phyloP scores from a whole-genome alignment of 345 rosid species.

The Gynandropsis gynandra region DNA sequence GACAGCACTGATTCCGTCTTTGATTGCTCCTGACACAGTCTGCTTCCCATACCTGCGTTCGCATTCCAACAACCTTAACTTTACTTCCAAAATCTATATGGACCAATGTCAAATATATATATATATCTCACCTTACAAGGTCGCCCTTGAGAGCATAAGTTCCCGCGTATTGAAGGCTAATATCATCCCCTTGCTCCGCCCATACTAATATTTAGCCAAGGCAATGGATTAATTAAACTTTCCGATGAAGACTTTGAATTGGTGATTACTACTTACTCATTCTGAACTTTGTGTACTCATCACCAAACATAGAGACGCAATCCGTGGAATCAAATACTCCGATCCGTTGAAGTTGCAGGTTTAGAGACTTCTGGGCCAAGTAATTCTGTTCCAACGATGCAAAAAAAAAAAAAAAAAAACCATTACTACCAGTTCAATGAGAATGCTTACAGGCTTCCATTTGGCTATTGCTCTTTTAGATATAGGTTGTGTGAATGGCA shows the following conservation, averaged over 20 bases:
- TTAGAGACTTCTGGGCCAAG: constrained; percentile 69
- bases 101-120: too few species aligned
- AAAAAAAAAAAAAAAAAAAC: constrained; percentile 13
- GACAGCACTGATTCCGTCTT: constrained; percentile 85
- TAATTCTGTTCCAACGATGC: constrained; percentile 47
- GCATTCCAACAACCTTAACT: background rate
- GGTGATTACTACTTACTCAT: constrained; percentile 42
- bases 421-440: constrained; percentile 6
- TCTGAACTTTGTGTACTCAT: constrained; percentile 64
- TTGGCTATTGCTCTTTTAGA: too few species aligned
- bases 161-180: constrained; percentile 93
- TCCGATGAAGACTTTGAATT: constrained; percentile 6
- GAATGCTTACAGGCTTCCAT: constrained; percentile 9
- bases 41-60: constrained; percentile 78
- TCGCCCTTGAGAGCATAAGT: constrained; percentile 95
- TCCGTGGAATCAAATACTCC: constrained; percentile 49
- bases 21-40: constrained; percentile 69
- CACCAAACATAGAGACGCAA: constrained; percentile 52
- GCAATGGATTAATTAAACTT: constrained; percentile 4
- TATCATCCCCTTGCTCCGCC: constrained; percentile 98
- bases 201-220: constrained; percentile 47
- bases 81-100: too few species aligned
- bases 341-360: constrained; percentile 60
- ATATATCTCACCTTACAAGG: constrained; percentile 59
- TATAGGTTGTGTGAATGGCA: too few species aligned